Evolutionary conservation across 148 eudicot genomes (phyloP), one percentile per base, ranked within the genome.

Genomic region (Dysphania ambrosioides): DNA sequence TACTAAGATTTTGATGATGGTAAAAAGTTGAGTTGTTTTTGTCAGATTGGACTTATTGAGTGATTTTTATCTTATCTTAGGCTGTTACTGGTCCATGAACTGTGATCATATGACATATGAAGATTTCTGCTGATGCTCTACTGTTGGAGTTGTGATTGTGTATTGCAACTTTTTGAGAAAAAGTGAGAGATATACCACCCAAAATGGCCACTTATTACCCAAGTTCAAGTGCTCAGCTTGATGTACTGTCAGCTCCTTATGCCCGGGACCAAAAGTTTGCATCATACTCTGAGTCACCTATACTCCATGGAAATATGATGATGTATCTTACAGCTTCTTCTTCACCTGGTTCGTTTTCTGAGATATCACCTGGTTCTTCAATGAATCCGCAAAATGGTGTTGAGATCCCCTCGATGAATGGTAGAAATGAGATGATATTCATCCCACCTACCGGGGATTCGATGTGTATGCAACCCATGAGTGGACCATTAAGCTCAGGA

Each of bases 151-250:
- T 29, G 40, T 72, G 55, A 73, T 68, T 60, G 72, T 72, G 31
- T 15, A 67, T 34, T 73, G 56, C 71, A 78, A 68, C 63, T 79
- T 85, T 76, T 78, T 72, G 74, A 79, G 69, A 79, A 68, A 76
- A 58, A 62, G 53, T 67, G 41, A 47, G 60, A 77, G 57, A 72
- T 40, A 47, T 47, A 5, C 15, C 16, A 3, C 35, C 62, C 3
- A 57, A 74, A 66, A 94, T 94, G 98, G 91, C 90, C 60, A 82
- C 93, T 77, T 95, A 85, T 78, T 86, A 87, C 89, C 79, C 88
- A 1, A 81, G 70, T 83, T 80, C 86, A 72, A 85, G 83, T 76
- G 79, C 85, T 76, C 91, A 87, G 82, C 76, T 86, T 72, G 88
- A 95, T 69, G 77, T 82, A 65, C 61, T 90, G 59, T 80, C 89